phyloP scores from a whole-genome alignment of 768 basidiomycete species.

The Gymnopilus dilepis region DNA sequence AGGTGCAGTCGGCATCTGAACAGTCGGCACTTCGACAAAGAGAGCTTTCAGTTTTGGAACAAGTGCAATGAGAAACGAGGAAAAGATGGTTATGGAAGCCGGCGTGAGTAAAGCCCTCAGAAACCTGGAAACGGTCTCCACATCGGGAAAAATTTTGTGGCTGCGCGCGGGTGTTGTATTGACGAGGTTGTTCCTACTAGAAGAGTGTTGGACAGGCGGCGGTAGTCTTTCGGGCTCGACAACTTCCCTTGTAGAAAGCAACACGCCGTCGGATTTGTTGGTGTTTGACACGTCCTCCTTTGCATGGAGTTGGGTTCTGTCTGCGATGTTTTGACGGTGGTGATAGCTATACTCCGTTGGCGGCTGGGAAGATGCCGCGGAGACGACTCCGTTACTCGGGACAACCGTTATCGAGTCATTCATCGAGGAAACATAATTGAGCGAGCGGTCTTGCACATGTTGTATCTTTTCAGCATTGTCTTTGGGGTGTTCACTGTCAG shows the following conservation, averaged over 20 bases:
- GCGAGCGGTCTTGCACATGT: conserved; percentile 1
- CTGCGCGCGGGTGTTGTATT: not conserved
- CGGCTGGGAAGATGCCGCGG: conserved; percentile 15
- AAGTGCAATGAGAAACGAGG: conserved; percentile 60
- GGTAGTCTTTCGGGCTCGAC: conserved; percentile 3
- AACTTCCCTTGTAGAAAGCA: not conserved
- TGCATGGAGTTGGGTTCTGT: not conserved
- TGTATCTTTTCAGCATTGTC: conserved; percentile 9
- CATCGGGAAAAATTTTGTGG: not conserved
- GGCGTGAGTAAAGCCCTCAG: conserved; percentile 50
- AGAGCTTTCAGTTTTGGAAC: conserved; percentile 63
- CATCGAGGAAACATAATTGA: conserved; percentile 29
- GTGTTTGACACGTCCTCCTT: not conserved
- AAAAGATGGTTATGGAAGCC: conserved; percentile 55
- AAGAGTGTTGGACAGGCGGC: not conserved
- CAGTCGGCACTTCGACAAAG: conserved; percentile 52
- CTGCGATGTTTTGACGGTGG: not conserved
- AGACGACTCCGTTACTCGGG: conserved; percentile 16
- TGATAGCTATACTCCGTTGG: conserved; percentile 23
- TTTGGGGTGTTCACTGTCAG: too few species aligned
- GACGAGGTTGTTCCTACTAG: not conserved
- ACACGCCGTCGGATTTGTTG: not conserved
- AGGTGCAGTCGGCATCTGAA: conserved; percentile 53
- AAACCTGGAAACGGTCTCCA: conserved; percentile 25
- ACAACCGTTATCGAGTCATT: conserved; percentile 29